Conservation (phyloP, 257 asterid genomes). For the Nyctanthes arbortristis region DNA sequence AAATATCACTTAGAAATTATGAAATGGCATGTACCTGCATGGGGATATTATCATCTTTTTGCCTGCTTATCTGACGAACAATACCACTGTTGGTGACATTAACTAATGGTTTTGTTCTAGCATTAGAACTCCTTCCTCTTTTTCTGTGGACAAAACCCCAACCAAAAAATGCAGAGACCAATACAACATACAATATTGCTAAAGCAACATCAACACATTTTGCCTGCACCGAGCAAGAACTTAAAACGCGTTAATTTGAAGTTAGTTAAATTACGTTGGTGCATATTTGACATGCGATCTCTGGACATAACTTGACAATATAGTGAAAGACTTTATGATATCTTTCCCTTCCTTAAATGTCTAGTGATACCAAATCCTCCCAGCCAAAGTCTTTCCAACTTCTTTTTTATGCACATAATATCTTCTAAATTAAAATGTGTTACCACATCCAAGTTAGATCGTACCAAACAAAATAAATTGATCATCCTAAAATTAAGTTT, state of each 20-base stretch:
- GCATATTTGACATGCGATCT: not conserved
- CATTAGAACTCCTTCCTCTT: conserved; percentile 48
- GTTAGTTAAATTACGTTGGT: not conserved
- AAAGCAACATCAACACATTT: conserved; percentile 88
- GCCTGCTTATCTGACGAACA: conserved; percentile 71
- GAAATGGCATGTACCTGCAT: conserved; percentile 69
- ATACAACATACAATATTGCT: conserved; percentile 63
- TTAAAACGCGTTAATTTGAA: conserved; percentile 16
- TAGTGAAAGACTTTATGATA: not conserved
- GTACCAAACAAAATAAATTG: conserved; percentile 12
- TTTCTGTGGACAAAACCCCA: conserved; percentile 85
- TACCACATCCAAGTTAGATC: not conserved
- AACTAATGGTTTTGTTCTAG: conserved; percentile 70
- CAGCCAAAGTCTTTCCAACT: not conserved
- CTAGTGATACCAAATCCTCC: not conserved
- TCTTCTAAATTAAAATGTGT: not conserved
- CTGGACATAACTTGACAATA: not conserved
- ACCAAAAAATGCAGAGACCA: conserved; percentile 78
- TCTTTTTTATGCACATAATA: not conserved
- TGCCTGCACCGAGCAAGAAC: conserved; percentile 61
- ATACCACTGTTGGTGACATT: conserved; percentile 69
- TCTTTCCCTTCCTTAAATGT: not conserved
- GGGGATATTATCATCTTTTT: conserved; percentile 82
- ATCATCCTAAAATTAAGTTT: conserved; percentile 11
- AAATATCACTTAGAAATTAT: conserved; percentile 3